Evolutionary conservation across 352 stramenopile genomes (phyloP).

Genomic region (Phytophthora uliginosa): DNA sequence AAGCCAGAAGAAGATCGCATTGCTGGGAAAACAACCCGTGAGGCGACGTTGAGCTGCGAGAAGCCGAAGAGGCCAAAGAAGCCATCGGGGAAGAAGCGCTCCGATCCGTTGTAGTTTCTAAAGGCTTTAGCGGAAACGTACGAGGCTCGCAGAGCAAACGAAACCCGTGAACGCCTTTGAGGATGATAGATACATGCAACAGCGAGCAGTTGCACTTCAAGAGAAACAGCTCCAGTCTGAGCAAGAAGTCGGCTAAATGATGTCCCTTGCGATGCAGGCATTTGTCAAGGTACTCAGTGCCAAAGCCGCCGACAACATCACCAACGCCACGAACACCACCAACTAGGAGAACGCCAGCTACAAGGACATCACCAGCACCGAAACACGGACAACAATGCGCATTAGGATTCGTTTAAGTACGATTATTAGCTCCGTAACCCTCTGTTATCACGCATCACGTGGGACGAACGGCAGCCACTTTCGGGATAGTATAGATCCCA

Average conservation of each 20-base stretch:
- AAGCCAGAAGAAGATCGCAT: not conserved
- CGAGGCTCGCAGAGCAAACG: not conserved
- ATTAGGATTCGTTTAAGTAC: not conserved
- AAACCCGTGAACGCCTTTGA: not conserved
- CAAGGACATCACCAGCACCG: not conserved
- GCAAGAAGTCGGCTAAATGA: not conserved
- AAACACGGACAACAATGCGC: not conserved
- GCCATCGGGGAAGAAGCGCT: not conserved
- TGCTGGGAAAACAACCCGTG: not conserved
- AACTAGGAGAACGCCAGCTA: not conserved
- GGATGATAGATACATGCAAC: not conserved
- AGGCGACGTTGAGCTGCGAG: not conserved
- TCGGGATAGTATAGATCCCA: too few relatives aligned
- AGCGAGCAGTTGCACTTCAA: not conserved
- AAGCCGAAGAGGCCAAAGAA: not conserved
- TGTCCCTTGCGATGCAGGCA: not conserved
- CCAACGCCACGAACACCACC: not conserved
- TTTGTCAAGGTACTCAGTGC: not conserved
- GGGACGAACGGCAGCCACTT: too few relatives aligned
- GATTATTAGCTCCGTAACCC: too few relatives aligned
- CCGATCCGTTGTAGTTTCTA: not conserved
- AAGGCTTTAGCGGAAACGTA: not conserved
- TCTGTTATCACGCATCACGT: too few relatives aligned
- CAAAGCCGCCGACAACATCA: not conserved
- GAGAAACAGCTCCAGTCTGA: not conserved